These are phyloP conservation scores for Tylopilus subfusipes DNA, from an alignment of 768 basidiomycete genomes.

Conservation along the genomic window DNA sequence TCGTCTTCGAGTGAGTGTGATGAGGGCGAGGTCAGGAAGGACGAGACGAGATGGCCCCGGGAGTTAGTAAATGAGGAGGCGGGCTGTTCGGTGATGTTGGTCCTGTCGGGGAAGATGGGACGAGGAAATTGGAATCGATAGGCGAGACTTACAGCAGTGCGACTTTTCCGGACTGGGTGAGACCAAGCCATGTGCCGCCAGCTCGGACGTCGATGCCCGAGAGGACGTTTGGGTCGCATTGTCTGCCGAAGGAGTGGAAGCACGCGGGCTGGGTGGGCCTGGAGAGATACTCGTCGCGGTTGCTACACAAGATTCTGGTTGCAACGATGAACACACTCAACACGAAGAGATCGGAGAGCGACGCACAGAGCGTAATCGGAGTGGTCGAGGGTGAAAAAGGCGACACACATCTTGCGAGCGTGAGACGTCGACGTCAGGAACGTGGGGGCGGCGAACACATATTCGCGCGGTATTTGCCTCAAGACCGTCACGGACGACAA, in stretches of 20 bases:
- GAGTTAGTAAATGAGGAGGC: constrained; percentile 48
- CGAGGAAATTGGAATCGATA: not conserved
- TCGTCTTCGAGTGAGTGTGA: constrained; percentile 47
- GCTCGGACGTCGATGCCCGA: constrained; percentile 72
- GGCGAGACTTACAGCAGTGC: constrained; percentile 60
- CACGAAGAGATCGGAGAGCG: not conserved
- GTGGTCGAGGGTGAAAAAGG: constrained; percentile 72
- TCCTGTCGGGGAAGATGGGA: constrained; percentile 47
- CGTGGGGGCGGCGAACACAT: not conserved
- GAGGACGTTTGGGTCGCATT: constrained; percentile 42
- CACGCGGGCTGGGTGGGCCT: constrained; percentile 64
- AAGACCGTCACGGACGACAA: not conserved
- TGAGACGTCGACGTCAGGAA: not conserved
- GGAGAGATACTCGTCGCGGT: constrained; percentile 71
- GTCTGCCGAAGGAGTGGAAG: constrained; percentile 61
- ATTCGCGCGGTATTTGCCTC: not conserved
- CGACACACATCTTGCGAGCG: constrained; percentile 62
- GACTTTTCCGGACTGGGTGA: constrained; percentile 60
- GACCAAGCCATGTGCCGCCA: constrained; percentile 83
- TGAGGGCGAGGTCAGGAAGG: constrained; percentile 59
- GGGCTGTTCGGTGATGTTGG: constrained; percentile 77
- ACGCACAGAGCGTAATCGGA: constrained; percentile 71
- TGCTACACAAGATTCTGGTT: constrained; percentile 64
- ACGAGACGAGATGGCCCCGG: constrained; percentile 64
- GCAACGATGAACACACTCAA: not conserved